These are phyloP conservation scores for Neoarthrinium moseri DNA, from an alignment of 2,329 filamentous ascomycete species.

Conservation along the genomic window DNA sequence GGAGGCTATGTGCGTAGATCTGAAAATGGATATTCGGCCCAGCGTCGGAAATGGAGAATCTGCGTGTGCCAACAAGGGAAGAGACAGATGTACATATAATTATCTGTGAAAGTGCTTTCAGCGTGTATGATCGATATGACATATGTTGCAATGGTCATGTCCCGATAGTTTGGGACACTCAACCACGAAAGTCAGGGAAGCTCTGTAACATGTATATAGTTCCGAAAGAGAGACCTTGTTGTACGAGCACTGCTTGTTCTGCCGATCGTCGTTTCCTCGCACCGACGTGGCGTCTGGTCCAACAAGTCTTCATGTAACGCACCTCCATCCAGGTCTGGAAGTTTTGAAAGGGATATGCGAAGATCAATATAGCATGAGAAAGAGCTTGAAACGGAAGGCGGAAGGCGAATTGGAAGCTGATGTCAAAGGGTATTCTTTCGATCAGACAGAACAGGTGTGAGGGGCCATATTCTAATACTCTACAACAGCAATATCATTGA, in stretches of 20 bases:
- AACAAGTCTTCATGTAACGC: background rate
- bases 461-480: background rate
- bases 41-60: background rate
- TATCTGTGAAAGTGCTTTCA: no score
- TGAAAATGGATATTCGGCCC: background rate
- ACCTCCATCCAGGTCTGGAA: background rate
- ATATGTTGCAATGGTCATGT: background rate
- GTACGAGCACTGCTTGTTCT: no score
- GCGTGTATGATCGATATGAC: no score
- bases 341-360: constrained; percentile 2
- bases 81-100: background rate
- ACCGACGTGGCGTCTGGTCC: no score
- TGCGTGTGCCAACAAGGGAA: background rate
- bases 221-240: background rate
- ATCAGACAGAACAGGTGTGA: background rate
- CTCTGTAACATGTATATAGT: no score
- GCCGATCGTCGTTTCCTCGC: no score
- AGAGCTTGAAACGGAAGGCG: background rate
- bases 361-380: background rate
- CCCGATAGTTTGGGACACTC: background rate
- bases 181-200: background rate
- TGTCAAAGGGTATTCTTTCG: no score
- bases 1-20: background rate
- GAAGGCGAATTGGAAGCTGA: background rate
- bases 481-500: background rate